A percentile compares a stretch with the other conserved stretches of the same genome.
These are phyloP conservation scores for Eragrostis nindensis DNA, from an alignment of 176 grass and related monocot genomes.

Conservation along the genomic window DNA sequence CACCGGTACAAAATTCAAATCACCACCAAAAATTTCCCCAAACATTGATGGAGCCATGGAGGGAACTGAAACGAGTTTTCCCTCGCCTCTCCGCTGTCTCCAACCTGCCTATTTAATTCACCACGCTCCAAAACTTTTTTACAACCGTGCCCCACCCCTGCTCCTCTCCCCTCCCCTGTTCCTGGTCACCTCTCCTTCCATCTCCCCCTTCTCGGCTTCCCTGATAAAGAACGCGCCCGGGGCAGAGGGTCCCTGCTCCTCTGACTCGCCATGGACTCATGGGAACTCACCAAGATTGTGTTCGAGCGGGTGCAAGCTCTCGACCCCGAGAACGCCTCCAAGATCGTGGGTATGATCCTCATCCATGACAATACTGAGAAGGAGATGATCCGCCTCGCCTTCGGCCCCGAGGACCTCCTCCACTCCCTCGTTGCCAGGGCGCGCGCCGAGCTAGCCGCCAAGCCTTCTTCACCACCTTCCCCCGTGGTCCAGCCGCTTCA, in stretches of 20 bases:
- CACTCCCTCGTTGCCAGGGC: constrained; percentile 59
- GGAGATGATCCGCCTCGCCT: constrained; percentile 86
- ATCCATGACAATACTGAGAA: constrained; percentile 66
- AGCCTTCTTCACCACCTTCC: neutral
- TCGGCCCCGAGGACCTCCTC: constrained; percentile 70
- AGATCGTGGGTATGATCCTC: constrained; percentile 78
- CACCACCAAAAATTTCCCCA: neutral
- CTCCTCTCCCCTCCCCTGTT: neutral
- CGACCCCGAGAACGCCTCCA: constrained; percentile 70
- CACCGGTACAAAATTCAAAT: constrained; percentile 12
- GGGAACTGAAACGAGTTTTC: constrained; percentile 13
- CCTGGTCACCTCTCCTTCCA: neutral
- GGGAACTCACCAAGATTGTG: constrained; percentile 71
- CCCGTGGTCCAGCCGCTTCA: constrained; percentile 1
- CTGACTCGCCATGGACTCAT: constrained; percentile 66
- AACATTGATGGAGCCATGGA: neutral
- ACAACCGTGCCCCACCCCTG: constrained; percentile 11
- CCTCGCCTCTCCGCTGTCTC: neutral
- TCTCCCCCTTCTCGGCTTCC: neutral
- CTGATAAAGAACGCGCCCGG: neutral
- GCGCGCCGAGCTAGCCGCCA: constrained; percentile 50
- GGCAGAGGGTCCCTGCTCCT: neutral
- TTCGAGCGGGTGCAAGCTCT: constrained; percentile 69
- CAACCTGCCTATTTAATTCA: constrained; percentile 31
- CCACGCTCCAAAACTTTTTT: neutral